Evolutionary conservation across 129 eudicot genomes (phyloP).

Genomic region (Chrysanthemum seticuspe): DNA sequence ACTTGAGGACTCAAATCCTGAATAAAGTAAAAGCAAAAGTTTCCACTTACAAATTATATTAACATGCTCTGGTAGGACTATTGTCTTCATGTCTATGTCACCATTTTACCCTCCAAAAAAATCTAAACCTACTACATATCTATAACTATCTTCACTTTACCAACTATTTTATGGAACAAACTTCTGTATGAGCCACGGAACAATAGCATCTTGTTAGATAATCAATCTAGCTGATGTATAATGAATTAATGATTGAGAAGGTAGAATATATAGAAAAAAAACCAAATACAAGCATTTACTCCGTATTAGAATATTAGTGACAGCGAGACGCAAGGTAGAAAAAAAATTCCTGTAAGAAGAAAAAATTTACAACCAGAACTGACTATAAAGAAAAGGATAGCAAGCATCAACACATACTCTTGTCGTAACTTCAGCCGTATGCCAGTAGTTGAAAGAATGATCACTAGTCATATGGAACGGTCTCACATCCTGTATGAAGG

Average conservation of each 20-base stretch:
- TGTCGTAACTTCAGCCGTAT: neutral
- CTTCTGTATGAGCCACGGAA: neutral
- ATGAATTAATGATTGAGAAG: too few species aligned
- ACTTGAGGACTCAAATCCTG: constrained; percentile 11
- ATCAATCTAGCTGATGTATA: too few species aligned
- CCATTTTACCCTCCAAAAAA: neutral
- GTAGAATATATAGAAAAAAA: too few species aligned
- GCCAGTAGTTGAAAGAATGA: neutral
- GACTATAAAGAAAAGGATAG: too few species aligned
- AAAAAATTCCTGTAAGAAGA: too few species aligned
- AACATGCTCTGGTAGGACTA: constrained; percentile 12
- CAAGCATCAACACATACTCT: neutral
- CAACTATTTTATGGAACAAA: constrained; percentile 11
- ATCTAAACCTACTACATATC: constrained; percentile 12
- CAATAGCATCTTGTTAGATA: too few species aligned
- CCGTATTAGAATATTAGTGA: too few species aligned
- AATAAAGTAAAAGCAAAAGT: constrained; percentile 9
- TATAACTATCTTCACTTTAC: constrained; percentile 6
- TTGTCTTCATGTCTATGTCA: constrained; percentile 3
- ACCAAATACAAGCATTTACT: too few species aligned
- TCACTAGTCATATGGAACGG: neutral
- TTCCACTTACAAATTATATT: constrained; percentile 13
- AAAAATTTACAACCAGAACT: too few species aligned
- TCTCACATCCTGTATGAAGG: neutral
- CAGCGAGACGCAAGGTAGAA: too few species aligned